phyloP scores from a whole-genome alignment of 2,329 filamentous ascomycete species.

The Cladosporium sp. region DNA sequence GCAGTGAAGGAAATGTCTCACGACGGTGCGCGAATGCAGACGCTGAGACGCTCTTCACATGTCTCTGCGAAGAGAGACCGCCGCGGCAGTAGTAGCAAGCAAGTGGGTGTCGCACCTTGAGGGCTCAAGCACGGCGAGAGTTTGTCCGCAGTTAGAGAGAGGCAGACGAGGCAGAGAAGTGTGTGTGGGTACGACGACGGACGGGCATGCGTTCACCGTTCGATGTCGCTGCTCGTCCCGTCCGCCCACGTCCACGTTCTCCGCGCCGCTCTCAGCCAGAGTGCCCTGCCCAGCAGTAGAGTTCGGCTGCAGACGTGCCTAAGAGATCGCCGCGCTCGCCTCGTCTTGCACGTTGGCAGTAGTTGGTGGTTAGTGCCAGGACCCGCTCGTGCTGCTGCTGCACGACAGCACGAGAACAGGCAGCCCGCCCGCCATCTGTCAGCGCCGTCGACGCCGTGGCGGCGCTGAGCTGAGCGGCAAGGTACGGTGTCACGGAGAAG shows the following conservation, averaged over 20 bases:
- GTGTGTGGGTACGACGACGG: not conserved
- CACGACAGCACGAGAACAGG: constrained; percentile 17
- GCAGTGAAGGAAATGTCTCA: constrained; percentile 19
- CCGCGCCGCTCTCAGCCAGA: constrained; percentile 5
- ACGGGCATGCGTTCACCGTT: not conserved
- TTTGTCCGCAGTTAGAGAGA: not conserved
- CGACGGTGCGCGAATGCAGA: not conserved
- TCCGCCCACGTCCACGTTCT: not conserved
- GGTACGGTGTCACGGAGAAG: not conserved
- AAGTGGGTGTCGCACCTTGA: constrained; percentile 10
- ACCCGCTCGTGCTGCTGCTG: constrained; percentile 13
- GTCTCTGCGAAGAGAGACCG: not conserved
- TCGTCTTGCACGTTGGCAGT: constrained; percentile 13
- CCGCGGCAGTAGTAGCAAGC: not conserved
- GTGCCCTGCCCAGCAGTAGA: not conserved
- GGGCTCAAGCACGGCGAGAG: not conserved
- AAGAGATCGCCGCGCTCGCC: constrained; percentile 15
- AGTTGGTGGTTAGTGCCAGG: constrained; percentile 3
- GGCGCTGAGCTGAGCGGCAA: constrained; percentile 18
- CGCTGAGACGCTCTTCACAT: constrained; percentile 17
- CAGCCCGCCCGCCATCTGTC: constrained; percentile 2
- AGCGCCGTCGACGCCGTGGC: constrained; percentile 17
- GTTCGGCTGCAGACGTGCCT: constrained; percentile 12
- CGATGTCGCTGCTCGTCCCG: not conserved
- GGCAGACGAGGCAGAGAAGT: constrained; percentile 1